These are phyloP conservation scores for Harrya chromipes DNA, from an alignment of 768 basidiomycete species.

Conservation along the genomic window DNA sequence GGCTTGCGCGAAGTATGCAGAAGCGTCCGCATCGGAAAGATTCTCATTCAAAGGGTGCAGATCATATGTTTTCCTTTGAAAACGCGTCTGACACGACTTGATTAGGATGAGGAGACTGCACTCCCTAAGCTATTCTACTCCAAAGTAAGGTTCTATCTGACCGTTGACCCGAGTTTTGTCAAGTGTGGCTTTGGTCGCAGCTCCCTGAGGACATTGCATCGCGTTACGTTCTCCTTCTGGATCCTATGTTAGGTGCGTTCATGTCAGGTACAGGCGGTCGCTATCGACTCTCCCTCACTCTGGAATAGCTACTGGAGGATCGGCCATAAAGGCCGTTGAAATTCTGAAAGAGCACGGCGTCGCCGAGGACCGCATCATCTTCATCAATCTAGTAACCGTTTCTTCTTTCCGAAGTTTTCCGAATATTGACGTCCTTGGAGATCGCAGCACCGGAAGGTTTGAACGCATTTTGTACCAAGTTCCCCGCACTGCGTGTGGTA, in stretches of 20 bases:
- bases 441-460: constrained; percentile 91
- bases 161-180: background rate
- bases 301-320: constrained; percentile 83
- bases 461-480: constrained; percentile 69
- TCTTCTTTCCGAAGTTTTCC: background rate
- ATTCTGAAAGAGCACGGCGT: constrained; percentile 90
- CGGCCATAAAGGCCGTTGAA: constrained; percentile 96
- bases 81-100: background rate
- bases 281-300: background rate
- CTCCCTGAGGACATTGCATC: constrained; percentile 90
- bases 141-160: constrained; percentile 45
- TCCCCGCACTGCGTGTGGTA: constrained; percentile 76
- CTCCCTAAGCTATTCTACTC: constrained; percentile 91
- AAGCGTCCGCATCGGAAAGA: constrained; percentile 93
- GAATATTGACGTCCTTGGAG: constrained; percentile 36
- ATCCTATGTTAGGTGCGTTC: constrained; percentile 90
- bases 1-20: constrained; percentile 95
- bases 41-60: constrained; percentile 86
- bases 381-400: constrained; percentile 77
- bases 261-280: background rate
- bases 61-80: constrained; percentile 20
- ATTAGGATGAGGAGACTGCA: constrained; percentile 91
- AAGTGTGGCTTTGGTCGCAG: constrained; percentile 33
- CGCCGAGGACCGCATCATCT: constrained; percentile 91
- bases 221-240: constrained; percentile 90